Evolutionary conservation across 805 yeast genomes (phyloP), one percentile per base, ranked within the genome.

Genomic region (Yarrowia alimentaria): DNA sequence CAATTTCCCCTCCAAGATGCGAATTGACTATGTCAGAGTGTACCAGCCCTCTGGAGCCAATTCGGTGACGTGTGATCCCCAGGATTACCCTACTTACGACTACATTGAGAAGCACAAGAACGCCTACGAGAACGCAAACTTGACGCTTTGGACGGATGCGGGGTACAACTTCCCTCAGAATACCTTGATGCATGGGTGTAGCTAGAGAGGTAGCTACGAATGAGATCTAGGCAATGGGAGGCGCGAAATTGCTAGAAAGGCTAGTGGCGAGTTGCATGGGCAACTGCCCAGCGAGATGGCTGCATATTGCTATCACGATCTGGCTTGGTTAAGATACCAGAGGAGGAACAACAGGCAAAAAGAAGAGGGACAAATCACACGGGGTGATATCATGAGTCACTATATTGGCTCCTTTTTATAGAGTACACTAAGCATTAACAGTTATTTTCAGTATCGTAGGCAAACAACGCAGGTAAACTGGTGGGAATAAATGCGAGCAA

Each of bases 11-110:
- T 77, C 77, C 11, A 74, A 77, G 1, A 72, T 90, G 81, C 71
- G 78, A 53, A 69, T 91, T 35, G 97, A 91, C 65, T 86, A 84
- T 60, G 95, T 91, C 25, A 79, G 99, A 60, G 62, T 91, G n/a
- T 91, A 93, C 67, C 99, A 91, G 70, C 96, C 96, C 2, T 62
- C 71, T 28, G 80, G 78, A 58, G 67, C 73, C 9, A 66, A 73
- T 22, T 76, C 78, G 42, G 52, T 83, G 17, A 83, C 93, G 0
- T 91, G 98, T 70, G 97, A 90, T 63, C 98, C 99, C 0, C 68
- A 60, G 0, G 94, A 78, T 62, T 80, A 74, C 63, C 98, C 98
- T 51, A 93, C 98, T 0, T 71, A 73, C 57, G 89, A 86, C 60
- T 91, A 91, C 71, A 91, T 91, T 59, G 66, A 79, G 43, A 61